Evolutionary conservation across 2,329 filamentous ascomycete species (phyloP), one percentile per base, ranked within the genome.

Genomic region (Apiospora kogelbergensis): DNA sequence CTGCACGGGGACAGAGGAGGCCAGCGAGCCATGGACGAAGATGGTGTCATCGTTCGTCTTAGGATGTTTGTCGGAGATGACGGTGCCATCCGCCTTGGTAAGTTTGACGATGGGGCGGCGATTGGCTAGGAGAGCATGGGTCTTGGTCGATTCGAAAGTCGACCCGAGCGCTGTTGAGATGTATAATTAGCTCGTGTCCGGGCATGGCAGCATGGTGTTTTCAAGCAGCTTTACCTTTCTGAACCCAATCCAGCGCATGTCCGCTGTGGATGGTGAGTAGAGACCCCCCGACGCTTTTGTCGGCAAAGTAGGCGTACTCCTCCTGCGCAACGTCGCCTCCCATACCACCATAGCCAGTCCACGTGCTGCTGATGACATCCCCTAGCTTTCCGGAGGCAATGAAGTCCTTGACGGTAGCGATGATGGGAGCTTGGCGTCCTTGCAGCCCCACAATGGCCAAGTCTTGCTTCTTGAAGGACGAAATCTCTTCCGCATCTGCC

Each of bases 241-340:
- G 26, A 5, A 57, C 13, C 48, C 48, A 57, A 17, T 68, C 41
- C 17, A 68, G 33, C n/a, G 53, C 20, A 40, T 68, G 66, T 6
- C 66, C 66, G 66, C 57, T 63, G 40, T 63, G 48, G 53, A 68
- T 64, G 11, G 66, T 63, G 33, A 63, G 30, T 37, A 63, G 33
- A 22, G 63, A 63, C n/a, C 66, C 53, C 13, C 66, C 66, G 33
- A 68, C 66, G 53, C n/a, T 41, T n/a, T 33, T 42, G 46, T 68
- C 37, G 40, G 40, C 30, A 22, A 68, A 63, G 66, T 68, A 68
- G n/a, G 30, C 66, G 9, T 17, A 3, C 1, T 20, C 37, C 37
- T 44, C 48, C 13, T 9, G 24, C 15, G 57, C 53, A 13, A 63
- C 48, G 24, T n/a, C 46, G 5, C 66, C 66, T 11, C 24, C 53